phyloP scores from a whole-genome alignment of 371 early-diverging fungal species.

The Coemansia sp. region DNA sequence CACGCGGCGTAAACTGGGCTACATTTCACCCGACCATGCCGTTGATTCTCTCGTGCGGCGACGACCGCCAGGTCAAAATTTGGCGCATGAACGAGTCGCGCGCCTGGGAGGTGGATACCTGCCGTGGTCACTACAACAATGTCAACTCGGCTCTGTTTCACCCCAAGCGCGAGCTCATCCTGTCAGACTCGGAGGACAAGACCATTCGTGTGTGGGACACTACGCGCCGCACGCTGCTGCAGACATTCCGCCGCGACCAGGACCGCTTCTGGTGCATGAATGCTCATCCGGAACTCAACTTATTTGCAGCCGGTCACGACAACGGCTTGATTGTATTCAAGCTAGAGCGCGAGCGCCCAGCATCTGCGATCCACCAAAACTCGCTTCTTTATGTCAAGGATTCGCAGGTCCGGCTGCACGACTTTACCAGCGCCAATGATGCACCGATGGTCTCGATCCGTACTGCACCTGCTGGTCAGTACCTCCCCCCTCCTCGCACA shows the following conservation, averaged over 20 bases:
- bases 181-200: conserved; percentile 96
- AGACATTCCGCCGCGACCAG: conserved; percentile 91
- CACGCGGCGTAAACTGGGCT: conserved; percentile 98
- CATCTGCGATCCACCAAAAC: conserved; percentile 76
- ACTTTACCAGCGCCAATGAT: conserved; percentile 74
- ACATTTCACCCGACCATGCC: conserved; percentile 92
- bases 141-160: conserved; percentile 93
- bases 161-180: conserved; percentile 87
- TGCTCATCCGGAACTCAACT: conserved; percentile 89
- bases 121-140: conserved; percentile 97
- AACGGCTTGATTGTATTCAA: conserved; percentile 96
- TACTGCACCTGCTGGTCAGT: conserved; percentile 53
- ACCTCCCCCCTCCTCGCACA: conserved; percentile 67
- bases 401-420: conserved; percentile 76
- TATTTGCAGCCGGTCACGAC: conserved; percentile 98
- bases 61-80: conserved; percentile 97
- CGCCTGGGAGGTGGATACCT: conserved; percentile 98
- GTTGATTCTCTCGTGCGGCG: conserved; percentile 93
- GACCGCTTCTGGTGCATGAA: conserved; percentile 98
- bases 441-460: conserved; percentile 74
- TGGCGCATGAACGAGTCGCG: conserved; percentile 97
- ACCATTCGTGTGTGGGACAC: conserved; percentile 96
- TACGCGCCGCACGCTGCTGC: conserved; percentile 83
- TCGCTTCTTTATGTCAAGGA: conserved; percentile 82
- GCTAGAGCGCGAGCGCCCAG: conserved; percentile 92